Evolutionary conservation across 2,329 filamentous ascomycete species (phyloP), one percentile per base, ranked within the genome.

Genomic region (Arthrobotrys conoides): DNA sequence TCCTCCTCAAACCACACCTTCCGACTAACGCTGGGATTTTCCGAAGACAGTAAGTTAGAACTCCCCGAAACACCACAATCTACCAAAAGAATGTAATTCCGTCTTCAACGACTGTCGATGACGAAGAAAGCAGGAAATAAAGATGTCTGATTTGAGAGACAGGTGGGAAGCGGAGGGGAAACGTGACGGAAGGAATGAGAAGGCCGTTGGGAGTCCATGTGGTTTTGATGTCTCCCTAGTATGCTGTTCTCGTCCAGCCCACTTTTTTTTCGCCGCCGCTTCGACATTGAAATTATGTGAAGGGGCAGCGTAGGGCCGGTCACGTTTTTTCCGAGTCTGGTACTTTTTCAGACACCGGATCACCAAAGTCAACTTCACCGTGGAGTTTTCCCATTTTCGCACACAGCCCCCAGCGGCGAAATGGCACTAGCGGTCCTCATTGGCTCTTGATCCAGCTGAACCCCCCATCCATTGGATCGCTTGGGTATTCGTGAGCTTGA

Each of bases 71-170:
- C 71, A 55, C 64, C 66, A 48, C 61, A 78, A 72, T 57, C 44
- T 55, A 63, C 68, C 63, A 78, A 78, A 78, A 72, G 75, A 78
- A 78, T 78, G 75, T 68, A 68, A 72, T 68, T 68, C 55, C 64
- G 75, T 59, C 68, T 64, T 53, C 63, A 72, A 72, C 75, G 63
- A 69, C 46, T 57, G 68, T 72, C 64, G 75, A 72, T 59, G 68
- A 64, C 63, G 53, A 64, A 64, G 46, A 30, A 55, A 69, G 36
- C 30, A 36, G 33, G 22, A 22, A 68, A 64, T 46, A 71, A n/a
- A 77, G 48, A 68, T 64, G 63, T 66, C 53, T 57, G 48, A 65
- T 65, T 30, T 48, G 51, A 65, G 63, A 63, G 68, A 68, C 33
- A 69, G 68, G 68, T 71, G 65, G 49, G 61, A 70, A 48, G 63